Evolutionary conservation across 75 land plant genomes (phyloP), one percentile per base, ranked within the genome.

Genomic region (Larix kaempferi): DNA sequence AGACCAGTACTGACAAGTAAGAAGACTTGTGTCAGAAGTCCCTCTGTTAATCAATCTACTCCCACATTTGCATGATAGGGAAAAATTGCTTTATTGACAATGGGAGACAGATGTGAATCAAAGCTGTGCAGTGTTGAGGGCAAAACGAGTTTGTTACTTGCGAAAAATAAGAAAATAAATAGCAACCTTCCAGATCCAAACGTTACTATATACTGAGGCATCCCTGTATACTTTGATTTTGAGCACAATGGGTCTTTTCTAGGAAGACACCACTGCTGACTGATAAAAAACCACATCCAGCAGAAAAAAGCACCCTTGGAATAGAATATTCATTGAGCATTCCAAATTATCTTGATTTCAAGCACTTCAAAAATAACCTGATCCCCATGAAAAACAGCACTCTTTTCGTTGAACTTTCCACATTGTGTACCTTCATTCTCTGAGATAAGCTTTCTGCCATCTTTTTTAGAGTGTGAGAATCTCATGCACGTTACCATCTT

Each of bases 401-500:
- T 69, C 11, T 21, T 69, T 39, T 69, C 52, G 39, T 39, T 69
- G 54, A 44, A 69, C 22, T 39, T 19, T 6, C 14, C 73, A 69
- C 35, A 69, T 69, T 39, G 49, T 44, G 22, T 69, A 21, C 73
- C 41, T 10, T 49, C 54, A 49, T 49, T 49, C 54, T 49, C 54
- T 10, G 12, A 49, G 76, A 88, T 83, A 4, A 86, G 78, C 67
- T 86, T 86, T 55, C 79, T 74, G 37, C 93, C 89, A 91, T 86
- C 84, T 87, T 55, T 89, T 90, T 52, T 89, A 82, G 80, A 89
- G 27, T 55, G 73, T 77, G 49, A 44, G 69, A 2, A 92, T 91
- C 71, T 88, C 88, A 49, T 82, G 62, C 0, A 75, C 81, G 66
- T 86, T 79, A 21, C 89, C 88, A 19, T 57, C 73, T 64, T 19